These are phyloP conservation scores for Rhypophila decipiens DNA, from an alignment of 495 filamentous ascomycete species.

Conservation along the genomic window DNA sequence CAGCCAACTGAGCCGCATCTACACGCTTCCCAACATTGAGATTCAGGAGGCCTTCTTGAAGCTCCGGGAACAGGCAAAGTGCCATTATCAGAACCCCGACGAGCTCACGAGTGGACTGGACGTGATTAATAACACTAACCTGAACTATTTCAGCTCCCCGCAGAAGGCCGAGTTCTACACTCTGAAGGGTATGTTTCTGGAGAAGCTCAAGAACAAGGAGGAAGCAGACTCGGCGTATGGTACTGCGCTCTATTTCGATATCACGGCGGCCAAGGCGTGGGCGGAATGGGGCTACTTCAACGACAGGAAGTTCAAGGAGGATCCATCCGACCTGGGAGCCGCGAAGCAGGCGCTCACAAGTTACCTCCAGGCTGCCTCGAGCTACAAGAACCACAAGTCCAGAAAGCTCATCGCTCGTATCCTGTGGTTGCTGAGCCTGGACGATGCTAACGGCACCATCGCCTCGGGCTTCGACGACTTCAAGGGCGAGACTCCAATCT, in stretches of 20 bases:
- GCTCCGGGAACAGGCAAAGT: slow-evolving; percentile 92
- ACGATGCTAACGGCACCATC: slow-evolving; percentile 76
- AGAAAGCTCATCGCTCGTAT: slow-evolving; percentile 91
- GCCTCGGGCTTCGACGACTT: slow-evolving; percentile 80
- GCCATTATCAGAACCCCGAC: slow-evolving; percentile 90
- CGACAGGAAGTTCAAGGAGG: slow-evolving; percentile 87
- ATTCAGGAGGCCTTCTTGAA: slow-evolving; percentile 99
- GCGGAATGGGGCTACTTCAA: slow-evolving; percentile 99
- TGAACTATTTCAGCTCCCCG: slow-evolving; percentile 91
- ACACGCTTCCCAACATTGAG: slow-evolving; percentile 97
- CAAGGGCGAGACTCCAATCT: slow-evolving; percentile 91
- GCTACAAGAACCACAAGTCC: slow-evolving; percentile 96
- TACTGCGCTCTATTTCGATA: slow-evolving; percentile 88
- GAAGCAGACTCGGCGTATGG: slow-evolving; percentile 94
- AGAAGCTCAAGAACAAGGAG: slow-evolving; percentile 78
- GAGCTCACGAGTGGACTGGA: slow-evolving; percentile 90
- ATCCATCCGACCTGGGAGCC: slow-evolving; percentile 67
- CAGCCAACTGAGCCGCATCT: slow-evolving; percentile 91
- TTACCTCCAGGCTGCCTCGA: slow-evolving; percentile 90
- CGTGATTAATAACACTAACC: slow-evolving; percentile 98
- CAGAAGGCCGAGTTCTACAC: slow-evolving; percentile 99
- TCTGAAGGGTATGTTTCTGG: slow-evolving; percentile 98
- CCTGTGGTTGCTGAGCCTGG: slow-evolving; percentile 91
- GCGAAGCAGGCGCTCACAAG: slow-evolving; percentile 91
- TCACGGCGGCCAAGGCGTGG: slow-evolving; percentile 95